Evolutionary conservation across 805 yeast species (phyloP).

Genomic region (Candida multigemmis): DNA sequence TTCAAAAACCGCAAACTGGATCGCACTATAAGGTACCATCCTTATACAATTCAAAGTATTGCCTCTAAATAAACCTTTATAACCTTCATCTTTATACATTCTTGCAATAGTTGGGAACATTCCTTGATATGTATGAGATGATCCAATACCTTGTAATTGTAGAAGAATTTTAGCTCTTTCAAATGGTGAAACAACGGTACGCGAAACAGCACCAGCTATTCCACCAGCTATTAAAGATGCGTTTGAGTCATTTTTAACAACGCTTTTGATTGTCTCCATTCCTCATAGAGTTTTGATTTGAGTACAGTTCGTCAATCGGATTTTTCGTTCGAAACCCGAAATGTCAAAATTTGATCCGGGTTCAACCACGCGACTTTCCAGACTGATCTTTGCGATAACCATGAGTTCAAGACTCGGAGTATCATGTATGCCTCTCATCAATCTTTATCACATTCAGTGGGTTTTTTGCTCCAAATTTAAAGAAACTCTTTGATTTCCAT

Average conservation of each 20-base stretch:
- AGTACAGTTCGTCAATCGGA: no score
- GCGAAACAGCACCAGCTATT: conserved; percentile 66
- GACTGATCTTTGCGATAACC: no score
- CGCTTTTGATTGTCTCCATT: conserved; percentile 10
- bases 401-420: no score
- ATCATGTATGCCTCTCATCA: no score
- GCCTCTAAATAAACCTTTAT: conserved; percentile 83
- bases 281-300: no score
- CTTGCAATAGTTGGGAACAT: conserved; percentile 63
- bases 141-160: conserved; percentile 71
- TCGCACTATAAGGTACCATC: conserved; percentile 90
- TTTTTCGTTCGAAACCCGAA: no score
- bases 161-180: conserved; percentile 88
- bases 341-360: no score
- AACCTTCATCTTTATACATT: conserved; percentile 88
- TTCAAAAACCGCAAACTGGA: conserved; percentile 84
- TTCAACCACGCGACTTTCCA: no score
- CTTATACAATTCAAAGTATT: conserved; percentile 85
- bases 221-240: conserved; percentile 70
- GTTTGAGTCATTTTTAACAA: conserved; percentile 39
- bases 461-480: no score
- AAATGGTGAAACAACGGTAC: conserved; percentile 91
- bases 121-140: conserved; percentile 50
- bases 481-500: no score
- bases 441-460: no score